Conservation (phyloP, 768 basidiomycete species). For the Omphalotus guepiniiformis region DNA sequence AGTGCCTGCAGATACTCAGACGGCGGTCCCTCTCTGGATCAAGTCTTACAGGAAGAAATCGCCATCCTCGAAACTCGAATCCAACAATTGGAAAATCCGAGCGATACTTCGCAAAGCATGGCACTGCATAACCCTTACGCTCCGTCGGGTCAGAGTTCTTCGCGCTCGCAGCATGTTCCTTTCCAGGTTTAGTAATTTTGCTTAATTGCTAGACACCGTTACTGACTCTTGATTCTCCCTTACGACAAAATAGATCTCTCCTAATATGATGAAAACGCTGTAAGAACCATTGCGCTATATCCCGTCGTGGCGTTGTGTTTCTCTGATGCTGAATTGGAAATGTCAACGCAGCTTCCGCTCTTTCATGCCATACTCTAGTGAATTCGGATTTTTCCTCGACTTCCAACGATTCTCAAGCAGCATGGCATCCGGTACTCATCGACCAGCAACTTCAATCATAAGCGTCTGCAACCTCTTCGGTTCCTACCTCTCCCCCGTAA, state of each 20-base stretch:
- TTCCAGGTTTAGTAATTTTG: too few relatives aligned
- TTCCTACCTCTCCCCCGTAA: constrained; percentile 15
- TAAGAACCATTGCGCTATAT: neutral
- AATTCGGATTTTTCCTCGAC: constrained; percentile 46
- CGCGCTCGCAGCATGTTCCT: too few relatives aligned
- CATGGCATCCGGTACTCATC: constrained; percentile 20
- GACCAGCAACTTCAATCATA: constrained; percentile 12
- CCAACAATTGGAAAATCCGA: constrained; percentile 27
- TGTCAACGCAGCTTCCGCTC: constrained; percentile 10
- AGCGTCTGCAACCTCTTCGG: constrained; percentile 17
- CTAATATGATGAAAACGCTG: constrained; percentile 12
- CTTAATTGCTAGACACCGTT: too few relatives aligned
- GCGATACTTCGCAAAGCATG: constrained; percentile 12
- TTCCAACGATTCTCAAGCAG: constrained; percentile 30
- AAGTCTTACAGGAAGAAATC: constrained; percentile 26
- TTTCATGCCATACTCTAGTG: constrained; percentile 20
- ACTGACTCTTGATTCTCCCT: neutral
- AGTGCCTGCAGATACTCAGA: constrained; percentile 18
- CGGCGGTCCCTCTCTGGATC: constrained; percentile 9
- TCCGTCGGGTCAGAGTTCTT: too few relatives aligned
- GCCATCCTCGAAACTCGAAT: constrained; percentile 34
- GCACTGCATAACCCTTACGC: too few relatives aligned
- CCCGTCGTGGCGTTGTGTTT: neutral
- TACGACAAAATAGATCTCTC: constrained; percentile 1
- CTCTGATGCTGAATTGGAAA: neutral